phyloP scores from a whole-genome alignment of 192 early-diverging fungal species.

The Gryganskiella cystojenkinii region DNA sequence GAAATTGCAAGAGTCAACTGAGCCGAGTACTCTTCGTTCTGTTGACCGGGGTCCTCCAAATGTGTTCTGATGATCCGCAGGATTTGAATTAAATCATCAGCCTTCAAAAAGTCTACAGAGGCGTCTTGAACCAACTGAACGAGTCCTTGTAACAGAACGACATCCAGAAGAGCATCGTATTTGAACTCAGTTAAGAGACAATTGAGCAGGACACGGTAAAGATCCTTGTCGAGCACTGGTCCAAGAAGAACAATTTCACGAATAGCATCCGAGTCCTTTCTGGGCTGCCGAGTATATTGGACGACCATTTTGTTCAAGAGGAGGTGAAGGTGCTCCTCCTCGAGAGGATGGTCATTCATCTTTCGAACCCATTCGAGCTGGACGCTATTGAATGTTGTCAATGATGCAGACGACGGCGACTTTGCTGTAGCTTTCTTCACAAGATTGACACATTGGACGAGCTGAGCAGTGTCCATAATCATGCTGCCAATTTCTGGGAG shows the following conservation, averaged over 20 bases:
- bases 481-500: no score
- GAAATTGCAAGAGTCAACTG: neutral
- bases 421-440: no score
- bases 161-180: neutral
- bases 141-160: neutral
- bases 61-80: neutral
- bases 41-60: neutral
- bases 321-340: neutral
- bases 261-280: neutral
- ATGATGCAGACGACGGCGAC: no score
- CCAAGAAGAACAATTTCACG: neutral
- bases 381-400: neutral
- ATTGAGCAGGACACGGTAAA: neutral
- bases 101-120: neutral
- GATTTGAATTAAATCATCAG: neutral
- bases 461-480: no score
- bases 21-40: neutral
- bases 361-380: neutral
- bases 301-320: neutral
- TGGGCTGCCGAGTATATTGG: neutral
- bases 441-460: no score
- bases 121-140: neutral
- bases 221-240: neutral
- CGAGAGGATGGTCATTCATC: neutral
- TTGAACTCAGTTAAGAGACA: neutral